Evolutionary conservation across 1,284 basidiomycete genomes (phyloP).

Genomic region (Ganoderma multipileum): DNA sequence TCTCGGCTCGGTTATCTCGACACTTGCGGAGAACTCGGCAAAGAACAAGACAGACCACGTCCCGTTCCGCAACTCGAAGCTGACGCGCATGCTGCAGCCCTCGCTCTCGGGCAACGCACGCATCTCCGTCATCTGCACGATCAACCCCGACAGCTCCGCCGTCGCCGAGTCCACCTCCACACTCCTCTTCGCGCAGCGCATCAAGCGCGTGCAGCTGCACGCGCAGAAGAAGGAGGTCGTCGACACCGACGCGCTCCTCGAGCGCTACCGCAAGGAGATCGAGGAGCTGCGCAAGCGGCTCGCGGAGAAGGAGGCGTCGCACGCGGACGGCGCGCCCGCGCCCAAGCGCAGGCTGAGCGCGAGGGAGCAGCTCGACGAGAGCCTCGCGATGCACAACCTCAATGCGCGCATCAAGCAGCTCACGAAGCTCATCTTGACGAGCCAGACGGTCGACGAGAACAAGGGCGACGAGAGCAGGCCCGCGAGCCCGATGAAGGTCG

Average conservation of each 20-base stretch:
- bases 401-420: constrained; percentile 85
- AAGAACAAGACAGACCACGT: constrained; percentile 88
- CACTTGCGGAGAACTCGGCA: constrained; percentile 85
- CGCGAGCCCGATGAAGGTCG: constrained; percentile 80
- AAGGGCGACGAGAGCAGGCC: constrained; percentile 75
- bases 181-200: constrained; percentile 86
- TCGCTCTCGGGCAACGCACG: constrained; percentile 94
- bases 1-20: constrained; percentile 88
- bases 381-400: constrained; percentile 80
- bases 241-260: constrained; percentile 91
- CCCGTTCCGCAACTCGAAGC: constrained; percentile 95
- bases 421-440: constrained; percentile 87
- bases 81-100: constrained; percentile 94
- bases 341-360: constrained; percentile 67
- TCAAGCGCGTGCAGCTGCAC: constrained; percentile 86
- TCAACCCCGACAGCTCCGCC: constrained; percentile 84
- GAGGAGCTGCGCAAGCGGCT: constrained; percentile 80
- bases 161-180: constrained; percentile 86
- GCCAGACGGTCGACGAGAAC: constrained; percentile 76
- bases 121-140: constrained; percentile 95
- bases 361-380: constrained; percentile 81
- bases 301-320: constrained; percentile 61
- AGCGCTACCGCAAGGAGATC: constrained; percentile 91
- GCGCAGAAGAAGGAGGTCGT: constrained; percentile 94
- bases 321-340: constrained; percentile 48